Base-by-base conservation (phyloP, 345 rosid species). In the Tarenaya hassleriana region DNA sequence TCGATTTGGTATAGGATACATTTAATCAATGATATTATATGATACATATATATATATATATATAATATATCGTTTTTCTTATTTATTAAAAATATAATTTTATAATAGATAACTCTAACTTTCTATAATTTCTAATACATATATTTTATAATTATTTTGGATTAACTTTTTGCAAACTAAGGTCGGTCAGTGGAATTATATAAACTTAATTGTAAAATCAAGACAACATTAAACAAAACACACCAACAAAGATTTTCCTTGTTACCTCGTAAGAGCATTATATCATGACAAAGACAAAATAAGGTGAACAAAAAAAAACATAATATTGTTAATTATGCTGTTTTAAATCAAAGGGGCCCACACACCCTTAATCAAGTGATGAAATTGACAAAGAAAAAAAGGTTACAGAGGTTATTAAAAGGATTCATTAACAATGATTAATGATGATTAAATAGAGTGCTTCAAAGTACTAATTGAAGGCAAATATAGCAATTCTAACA, bases 201-300 rank as follows among this genome's bases (percentile, higher is more conserved):
- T n/a, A 39, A 19, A 37, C 44, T 40, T n/a, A n/a, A n/a, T n/a
- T 41, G 46, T 47, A 41, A 50, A n/a, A n/a, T n/a, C n/a, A n/a
- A 59, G 65, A 66, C 65, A 66, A 53, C 51, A 60, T 47, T 59
- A 59, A 66, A 59, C 66, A 66, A 46, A 57, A 65, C 64, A 58
- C 42, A 65, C 38, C 59, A 66, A 60, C 65, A 59, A 24, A 66
- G 65, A 66, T 66, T 66, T 66, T 52, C 40, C 53, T 53, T 59
- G 70, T 66, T 39, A 66, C 70, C 70, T 66, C 70, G 70, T 59
- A 32, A 66, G 65, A 59, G 61, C 41, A 66, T 59, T 52, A 58
- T 47, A 66, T 66, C 34, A 66, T 59, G 70, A 52, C 65, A 66
- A 24, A 59, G 51, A 66, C 60, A 66, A 52, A 53, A 66, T 49